A percentile compares a stretch with the other conserved stretches of the same genome.
Conservation (phyloP, 768 basidiomycete genomes). For the Tulasnella calospora region DNA sequence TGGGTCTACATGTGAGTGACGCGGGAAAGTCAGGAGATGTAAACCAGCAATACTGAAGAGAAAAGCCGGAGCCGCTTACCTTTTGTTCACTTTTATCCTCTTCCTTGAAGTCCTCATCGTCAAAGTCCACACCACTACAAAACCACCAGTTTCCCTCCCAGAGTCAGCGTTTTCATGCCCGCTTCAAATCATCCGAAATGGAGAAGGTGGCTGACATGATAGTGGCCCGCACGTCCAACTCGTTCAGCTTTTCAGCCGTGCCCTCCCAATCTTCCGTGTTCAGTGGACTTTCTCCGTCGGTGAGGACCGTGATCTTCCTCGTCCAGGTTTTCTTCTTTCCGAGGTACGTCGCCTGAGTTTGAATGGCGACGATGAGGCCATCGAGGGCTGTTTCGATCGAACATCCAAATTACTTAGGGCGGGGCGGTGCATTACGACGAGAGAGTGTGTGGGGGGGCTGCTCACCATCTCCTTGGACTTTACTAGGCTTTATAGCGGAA, state of each 20-base stretch:
- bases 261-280: slow-evolving; percentile 72
- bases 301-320: slow-evolving; percentile 74
- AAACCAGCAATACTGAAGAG: background rate
- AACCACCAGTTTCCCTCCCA: slow-evolving; percentile 29
- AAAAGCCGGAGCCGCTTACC: slow-evolving; percentile 41
- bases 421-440: background rate
- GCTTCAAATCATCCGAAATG: too few relatives aligned
- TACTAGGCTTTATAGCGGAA: slow-evolving; percentile 54
- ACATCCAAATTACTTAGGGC: background rate
- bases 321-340: slow-evolving; percentile 76
- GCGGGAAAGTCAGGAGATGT: background rate
- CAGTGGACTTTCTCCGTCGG: slow-evolving; percentile 75
- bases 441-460: slow-evolving; percentile 3
- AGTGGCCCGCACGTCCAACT: slow-evolving; percentile 52
- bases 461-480: slow-evolving; percentile 62
- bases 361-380: slow-evolving; percentile 78
- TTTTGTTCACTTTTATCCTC: slow-evolving; percentile 67
- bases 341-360: slow-evolving; percentile 68
- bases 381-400: slow-evolving; percentile 55
- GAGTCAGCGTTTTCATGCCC: too few relatives aligned
- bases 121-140: slow-evolving; percentile 81
- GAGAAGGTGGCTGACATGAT: slow-evolving; percentile 73
- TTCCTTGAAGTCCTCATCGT: slow-evolving; percentile 66
- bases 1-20: slow-evolving; percentile 45
- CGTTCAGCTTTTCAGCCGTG: slow-evolving; percentile 60